Percentiles rank a stretch among this genome's conserved stretches.
Evolutionary conservation across 495 filamentous ascomycete genomes (phyloP).

Genomic region (Corynascus novoguineensis): DNA sequence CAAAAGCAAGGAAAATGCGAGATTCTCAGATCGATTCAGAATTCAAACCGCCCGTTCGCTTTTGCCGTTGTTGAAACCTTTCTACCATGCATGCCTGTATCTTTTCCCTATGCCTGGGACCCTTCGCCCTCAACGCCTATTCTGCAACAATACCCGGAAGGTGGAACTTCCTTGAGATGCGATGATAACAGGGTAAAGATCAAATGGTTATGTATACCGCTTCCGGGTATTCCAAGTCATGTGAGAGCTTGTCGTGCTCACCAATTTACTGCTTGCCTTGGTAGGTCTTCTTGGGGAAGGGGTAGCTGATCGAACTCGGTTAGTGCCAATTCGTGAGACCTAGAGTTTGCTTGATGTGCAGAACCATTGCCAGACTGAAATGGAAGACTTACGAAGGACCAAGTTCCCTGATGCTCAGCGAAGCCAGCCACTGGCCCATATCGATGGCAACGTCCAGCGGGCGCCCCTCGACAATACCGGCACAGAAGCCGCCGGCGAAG

Average conservation of each 20-base stretch:
- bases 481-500: constrained; percentile 89
- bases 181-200: not conserved
- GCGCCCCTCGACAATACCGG: constrained; percentile 81
- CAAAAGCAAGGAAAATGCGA: not conserved
- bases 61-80: constrained; percentile 34
- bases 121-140: constrained; percentile 19
- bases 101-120: constrained; percentile 10
- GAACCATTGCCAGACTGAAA: not conserved
- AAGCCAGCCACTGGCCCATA: constrained; percentile 93
- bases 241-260: not conserved
- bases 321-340: not conserved
- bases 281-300: constrained; percentile 76
- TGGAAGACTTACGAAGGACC: constrained; percentile 77
- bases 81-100: constrained; percentile 17
- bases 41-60: not conserved
- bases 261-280: constrained; percentile 23
- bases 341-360: not conserved
- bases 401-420: constrained; percentile 83
- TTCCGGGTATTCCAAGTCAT: not conserved
- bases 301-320: constrained; percentile 17
- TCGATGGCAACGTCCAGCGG: constrained; percentile 68
- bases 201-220: not conserved
- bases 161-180: constrained; percentile 7
- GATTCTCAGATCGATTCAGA: not conserved
- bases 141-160: constrained; percentile 14